Base-by-base conservation (phyloP, 371 early-diverging fungal species). In the Mucor circinelloides region DNA sequence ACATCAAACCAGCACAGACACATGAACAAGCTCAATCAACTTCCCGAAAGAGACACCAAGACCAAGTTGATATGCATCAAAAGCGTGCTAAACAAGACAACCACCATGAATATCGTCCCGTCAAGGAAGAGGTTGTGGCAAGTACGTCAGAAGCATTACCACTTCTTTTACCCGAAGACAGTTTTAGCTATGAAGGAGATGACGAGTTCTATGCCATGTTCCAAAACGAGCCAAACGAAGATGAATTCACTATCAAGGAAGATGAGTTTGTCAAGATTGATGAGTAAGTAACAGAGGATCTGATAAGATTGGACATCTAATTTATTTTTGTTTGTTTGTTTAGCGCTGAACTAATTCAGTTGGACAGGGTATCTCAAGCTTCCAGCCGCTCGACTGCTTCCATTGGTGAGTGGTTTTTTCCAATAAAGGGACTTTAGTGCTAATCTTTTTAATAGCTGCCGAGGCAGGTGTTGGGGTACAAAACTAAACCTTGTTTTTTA, bases 101-200 rank as follows among this genome's bases (percentile, higher is more conserved):
- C 8, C 46, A 52, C 1, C 27, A 52, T 15, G 27, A 23, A 13
- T 2, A 6, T 5, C 42, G 17, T 25, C 12, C 23, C 23, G 15
- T 50, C 10, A 50, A 52, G 31, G 10, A 52, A 52, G 52, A 52
- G 15, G 25, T 12, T 12, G 23, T 12, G 12, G 13, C 52, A 5
- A 52, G 15, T 12, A 15, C 52, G 2, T 13, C 52, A 5, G 52
- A 27, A 4, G 3, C 52, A 1, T 5, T 25, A 6, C 52, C 52
- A 0, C 48, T 57, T 9, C 50, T 67, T 12, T 23, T 67, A 0
- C 67, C 67, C 7, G 72, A 72, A 56, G 72, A 72, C n/a, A 64
- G 68, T 2, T 72, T 72, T 32, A 48, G 56, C 5, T 72, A 72
- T 48, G 72, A 52, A 12, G 50, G 50, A 36, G 63, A 63, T 38